phyloP scores from a whole-genome alignment of 2,329 filamentous ascomycete species.

The Monilinia aucupariae region DNA sequence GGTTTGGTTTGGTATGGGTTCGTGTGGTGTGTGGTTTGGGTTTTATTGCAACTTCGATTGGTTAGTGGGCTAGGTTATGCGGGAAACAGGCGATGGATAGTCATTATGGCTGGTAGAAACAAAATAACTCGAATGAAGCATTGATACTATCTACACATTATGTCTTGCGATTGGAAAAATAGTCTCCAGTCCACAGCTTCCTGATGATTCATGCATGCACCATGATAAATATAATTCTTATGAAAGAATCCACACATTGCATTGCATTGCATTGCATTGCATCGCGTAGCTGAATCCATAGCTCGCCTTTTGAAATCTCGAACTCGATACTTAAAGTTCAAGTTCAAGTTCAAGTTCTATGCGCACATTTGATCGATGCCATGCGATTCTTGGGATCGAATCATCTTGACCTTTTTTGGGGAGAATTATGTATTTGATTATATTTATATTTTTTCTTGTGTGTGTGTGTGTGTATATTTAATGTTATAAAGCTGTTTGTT shows the following conservation, averaged over 20 bases:
- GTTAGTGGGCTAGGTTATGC: neutral
- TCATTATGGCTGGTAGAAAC: neutral
- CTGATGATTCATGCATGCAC: neutral
- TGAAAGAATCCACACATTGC: neutral
- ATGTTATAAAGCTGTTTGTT: too few relatives aligned
- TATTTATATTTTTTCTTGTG: too few relatives aligned
- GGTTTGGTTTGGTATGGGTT: neutral
- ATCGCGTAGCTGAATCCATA: neutral
- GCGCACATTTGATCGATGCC: too few relatives aligned
- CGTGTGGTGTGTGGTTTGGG: neutral
- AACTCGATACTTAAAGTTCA: neutral
- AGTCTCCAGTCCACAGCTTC: neutral
- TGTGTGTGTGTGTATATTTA: too few relatives aligned
- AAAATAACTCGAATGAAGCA: neutral
- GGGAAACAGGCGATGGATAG: neutral
- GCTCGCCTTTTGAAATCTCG: neutral
- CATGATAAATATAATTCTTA: neutral
- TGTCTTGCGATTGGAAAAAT: neutral
- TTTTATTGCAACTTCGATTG: neutral
- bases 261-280: too few relatives aligned
- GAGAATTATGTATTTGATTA: too few relatives aligned
- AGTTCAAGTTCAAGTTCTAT: too few relatives aligned
- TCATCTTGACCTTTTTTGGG: too few relatives aligned
- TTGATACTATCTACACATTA: neutral
- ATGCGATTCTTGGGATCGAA: too few relatives aligned